Conservation (phyloP, 1,139 yeast species). For the Candida albicans region DNA sequence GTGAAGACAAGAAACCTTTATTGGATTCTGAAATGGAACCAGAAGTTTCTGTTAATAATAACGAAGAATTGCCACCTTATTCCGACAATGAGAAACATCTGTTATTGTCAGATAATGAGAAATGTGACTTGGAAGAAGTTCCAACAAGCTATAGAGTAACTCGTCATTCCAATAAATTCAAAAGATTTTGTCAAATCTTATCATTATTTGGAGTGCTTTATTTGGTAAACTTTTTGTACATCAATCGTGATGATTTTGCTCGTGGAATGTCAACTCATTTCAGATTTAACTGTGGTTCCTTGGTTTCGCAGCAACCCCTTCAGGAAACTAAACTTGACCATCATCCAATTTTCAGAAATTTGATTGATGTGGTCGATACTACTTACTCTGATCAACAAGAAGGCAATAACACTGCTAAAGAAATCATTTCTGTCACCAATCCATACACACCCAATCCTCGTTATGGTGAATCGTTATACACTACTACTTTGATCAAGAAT, state of each 20-base stretch:
- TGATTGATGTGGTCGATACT: constrained; percentile 6
- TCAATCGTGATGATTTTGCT: not conserved
- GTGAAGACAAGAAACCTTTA: constrained; percentile 1
- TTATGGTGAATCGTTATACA: constrained; percentile 32
- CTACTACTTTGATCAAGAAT: constrained; percentile 24
- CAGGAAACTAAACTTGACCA: not conserved
- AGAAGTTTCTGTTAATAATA: not conserved
- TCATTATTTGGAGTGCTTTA: not conserved
- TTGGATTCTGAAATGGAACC: not conserved
- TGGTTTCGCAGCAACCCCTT: not conserved
- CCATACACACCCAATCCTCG: constrained; percentile 29
- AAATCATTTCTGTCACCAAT: constrained; percentile 28
- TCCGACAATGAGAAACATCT: constrained; percentile 3
- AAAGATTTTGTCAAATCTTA: not conserved
- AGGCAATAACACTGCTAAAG: constrained; percentile 9
- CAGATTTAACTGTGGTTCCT: not conserved
- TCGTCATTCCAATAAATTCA: not conserved
- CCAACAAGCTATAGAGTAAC: not conserved
- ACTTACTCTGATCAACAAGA: not conserved
- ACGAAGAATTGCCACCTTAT: constrained; percentile 2
- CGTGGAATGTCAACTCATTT: not conserved
- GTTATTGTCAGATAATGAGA: not conserved
- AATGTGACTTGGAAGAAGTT: not conserved
- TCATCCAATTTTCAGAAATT: constrained; percentile 10
- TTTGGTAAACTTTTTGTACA: not conserved